Evolutionary conservation across 345 rosid species (phyloP), one percentile per base, ranked within the genome.

Genomic region (Turritis glabra): DNA sequence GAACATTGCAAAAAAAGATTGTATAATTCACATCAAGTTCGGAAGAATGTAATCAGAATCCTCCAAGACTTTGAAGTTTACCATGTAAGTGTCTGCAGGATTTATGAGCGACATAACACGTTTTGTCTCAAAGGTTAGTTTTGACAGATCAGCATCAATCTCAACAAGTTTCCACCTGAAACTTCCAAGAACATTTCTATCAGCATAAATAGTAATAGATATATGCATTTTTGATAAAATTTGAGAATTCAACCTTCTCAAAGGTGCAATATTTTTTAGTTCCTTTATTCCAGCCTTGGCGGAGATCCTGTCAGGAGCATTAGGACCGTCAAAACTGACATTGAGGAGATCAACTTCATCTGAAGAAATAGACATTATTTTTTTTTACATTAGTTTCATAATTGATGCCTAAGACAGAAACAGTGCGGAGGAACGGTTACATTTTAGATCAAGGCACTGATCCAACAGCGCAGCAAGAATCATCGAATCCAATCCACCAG

Each of bases 401-500:
- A 46, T 2, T 38, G 22, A 27, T 69, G 40, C 18, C 22, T 0
- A 22, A 52, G 30, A 11, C 4, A 7, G 72, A 47, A 15, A 22
- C 18, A 47, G 22, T 12, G 32, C 0, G 10, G 13, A 40, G 11
- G 48, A 40, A 51, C 41, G 43, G 80, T 86, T 84, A 92, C 97
- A 90, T 50, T 54, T 78, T 57, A 88, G 83, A 84, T 90, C 90
- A 27, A 95, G 77, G 79, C 89, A 92, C 61, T 92, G 85, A 74
- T 95, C 82, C 80, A 92, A 81, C 23, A 95, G 71, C 33, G 96
- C 97, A 38, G 99, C 93, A 47, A 95, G 87, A 76, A 95, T 90
- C 97, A 90, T 95, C 26, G 97, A 95, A 82, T 95, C 99, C 67
- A 92, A 76, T 71, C 99, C 99, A 47, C 99, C 97, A 55, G 99